Evolutionary conservation across 805 yeast genomes (phyloP).

Genomic region (Candida parachauliodes): DNA sequence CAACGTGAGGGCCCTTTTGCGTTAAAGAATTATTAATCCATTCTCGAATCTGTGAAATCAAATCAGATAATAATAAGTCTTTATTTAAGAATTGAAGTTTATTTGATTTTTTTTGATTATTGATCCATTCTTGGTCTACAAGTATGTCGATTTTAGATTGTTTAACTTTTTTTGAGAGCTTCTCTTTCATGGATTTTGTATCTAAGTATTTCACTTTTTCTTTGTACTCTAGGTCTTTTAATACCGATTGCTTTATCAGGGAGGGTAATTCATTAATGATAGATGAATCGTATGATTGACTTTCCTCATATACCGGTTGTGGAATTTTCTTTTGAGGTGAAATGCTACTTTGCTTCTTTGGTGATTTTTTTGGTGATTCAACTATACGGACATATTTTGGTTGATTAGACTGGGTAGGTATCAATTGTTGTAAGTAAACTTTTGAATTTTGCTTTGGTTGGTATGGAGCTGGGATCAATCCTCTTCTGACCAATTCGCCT

Average conservation of each 20-base stretch:
- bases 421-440: slow-evolving; percentile 33
- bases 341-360: slow-evolving; percentile 10
- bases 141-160: slow-evolving; percentile 12
- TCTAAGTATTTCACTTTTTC: slow-evolving; percentile 23
- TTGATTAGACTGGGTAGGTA: slow-evolving; percentile 28
- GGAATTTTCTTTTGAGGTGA: slow-evolving; percentile 1
- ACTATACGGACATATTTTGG: slow-evolving; percentile 30
- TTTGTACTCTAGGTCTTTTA: slow-evolving; percentile 31
- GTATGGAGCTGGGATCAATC: slow-evolving; percentile 14
- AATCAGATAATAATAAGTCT: slow-evolving; percentile 9
- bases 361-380: slow-evolving; percentile 23
- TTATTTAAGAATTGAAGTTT: slow-evolving; percentile 16
- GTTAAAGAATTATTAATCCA: slow-evolving; percentile 26
- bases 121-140: slow-evolving; percentile 21
- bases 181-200: slow-evolving; percentile 24
- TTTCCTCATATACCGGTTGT: slow-evolving; percentile 16
- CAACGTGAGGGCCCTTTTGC: slow-evolving; percentile 35
- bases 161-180: slow-evolving; percentile 16
- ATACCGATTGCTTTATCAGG: slow-evolving; percentile 31
- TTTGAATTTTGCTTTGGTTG: slow-evolving; percentile 14
- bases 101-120: slow-evolving; percentile 13
- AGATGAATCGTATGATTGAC: slow-evolving; percentile 32
- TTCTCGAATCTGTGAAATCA: slow-evolving; percentile 17
- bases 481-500: slow-evolving; percentile 47
- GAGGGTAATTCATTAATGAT: slow-evolving; percentile 39